phyloP scores from a whole-genome alignment of 257 asterid species.

The Dorcoceras hygrometricum region DNA sequence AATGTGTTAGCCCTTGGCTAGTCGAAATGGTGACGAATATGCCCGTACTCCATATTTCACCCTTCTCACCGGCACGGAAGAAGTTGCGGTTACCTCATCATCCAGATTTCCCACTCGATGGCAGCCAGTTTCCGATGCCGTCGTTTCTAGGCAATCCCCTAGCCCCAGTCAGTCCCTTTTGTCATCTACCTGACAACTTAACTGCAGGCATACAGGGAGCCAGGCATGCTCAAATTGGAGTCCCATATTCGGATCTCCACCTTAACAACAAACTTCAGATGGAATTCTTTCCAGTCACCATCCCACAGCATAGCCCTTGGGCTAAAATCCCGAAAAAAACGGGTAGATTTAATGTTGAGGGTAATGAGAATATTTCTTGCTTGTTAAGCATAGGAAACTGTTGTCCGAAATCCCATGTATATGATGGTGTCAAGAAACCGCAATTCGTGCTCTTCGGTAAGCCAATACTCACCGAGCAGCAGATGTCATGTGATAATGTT shows the following conservation, averaged over 20 bases:
- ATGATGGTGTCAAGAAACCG: slow-evolving; percentile 45
- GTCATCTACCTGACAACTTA: slow-evolving; percentile 58
- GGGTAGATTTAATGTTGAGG: slow-evolving; percentile 32
- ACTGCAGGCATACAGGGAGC: slow-evolving; percentile 99
- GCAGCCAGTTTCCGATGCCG: slow-evolving; percentile 70
- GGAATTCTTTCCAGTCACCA: slow-evolving; percentile 55
- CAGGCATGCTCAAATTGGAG: slow-evolving; percentile 98
- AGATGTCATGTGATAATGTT: slow-evolving; percentile 46
- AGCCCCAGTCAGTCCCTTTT: slow-evolving; percentile 63
- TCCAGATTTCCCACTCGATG: slow-evolving; percentile 56
- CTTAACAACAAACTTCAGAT: slow-evolving; percentile 71
- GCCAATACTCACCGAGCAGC: slow-evolving; percentile 97
- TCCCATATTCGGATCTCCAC: slow-evolving; percentile 68
- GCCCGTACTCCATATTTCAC: slow-evolving; percentile 68
- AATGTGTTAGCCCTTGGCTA: slow-evolving; percentile 94
- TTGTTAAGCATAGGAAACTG: slow-evolving; percentile 66
- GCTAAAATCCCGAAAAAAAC: slow-evolving; percentile 40
- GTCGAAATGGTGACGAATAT: slow-evolving; percentile 73
- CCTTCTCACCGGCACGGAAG: slow-evolving; percentile 75
- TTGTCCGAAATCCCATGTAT: slow-evolving; percentile 41
- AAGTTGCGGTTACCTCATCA: slow-evolving; percentile 58
- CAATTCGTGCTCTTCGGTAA: slow-evolving; percentile 83
- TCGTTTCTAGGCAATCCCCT: slow-evolving; percentile 79
- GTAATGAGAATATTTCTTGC: slow-evolving; percentile 65
- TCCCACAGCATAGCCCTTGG: slow-evolving; percentile 46